These are phyloP conservation scores for Hibiscus mutabilis DNA, from an alignment of 345 rosid species.

Conservation along the genomic window DNA sequence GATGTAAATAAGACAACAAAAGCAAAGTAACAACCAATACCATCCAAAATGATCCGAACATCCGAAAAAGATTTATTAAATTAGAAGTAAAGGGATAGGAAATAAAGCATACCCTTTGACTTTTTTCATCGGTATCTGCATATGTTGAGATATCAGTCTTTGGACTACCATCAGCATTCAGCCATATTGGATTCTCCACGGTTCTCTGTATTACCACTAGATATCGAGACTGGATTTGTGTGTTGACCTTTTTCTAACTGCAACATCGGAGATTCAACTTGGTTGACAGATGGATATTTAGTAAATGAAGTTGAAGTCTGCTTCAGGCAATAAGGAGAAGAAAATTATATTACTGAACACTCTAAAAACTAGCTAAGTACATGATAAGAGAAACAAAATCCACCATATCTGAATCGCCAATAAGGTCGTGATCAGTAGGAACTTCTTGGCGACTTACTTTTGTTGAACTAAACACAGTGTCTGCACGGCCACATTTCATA, in stretches of 20 bases:
- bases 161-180: constrained; percentile 93
- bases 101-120: constrained; percentile 54
- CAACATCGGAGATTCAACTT: constrained; percentile 26
- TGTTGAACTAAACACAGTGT: constrained; percentile 18
- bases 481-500: constrained; percentile 21
- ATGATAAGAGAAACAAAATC: constrained; percentile 1
- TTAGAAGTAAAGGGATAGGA: background rate
- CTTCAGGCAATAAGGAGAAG: background rate
- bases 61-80: background rate
- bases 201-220: constrained; percentile 37
- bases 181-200: constrained; percentile 63
- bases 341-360: background rate
- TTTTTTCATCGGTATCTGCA: constrained; percentile 81
- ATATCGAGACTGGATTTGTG: constrained; percentile 25
- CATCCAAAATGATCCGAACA: background rate
- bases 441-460: constrained; percentile 23
- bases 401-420: constrained; percentile 28
- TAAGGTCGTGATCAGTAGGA: constrained; percentile 16
- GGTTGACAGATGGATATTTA: constrained; percentile 17
- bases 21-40: background rate
- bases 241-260: constrained; percentile 31
- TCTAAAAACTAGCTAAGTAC: background rate
- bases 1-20: background rate
- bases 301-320: constrained; percentile 21
- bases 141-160: constrained; percentile 84